phyloP scores from a whole-genome alignment of 805 yeast genomes.

The Wickerhamiella lipophila region DNA sequence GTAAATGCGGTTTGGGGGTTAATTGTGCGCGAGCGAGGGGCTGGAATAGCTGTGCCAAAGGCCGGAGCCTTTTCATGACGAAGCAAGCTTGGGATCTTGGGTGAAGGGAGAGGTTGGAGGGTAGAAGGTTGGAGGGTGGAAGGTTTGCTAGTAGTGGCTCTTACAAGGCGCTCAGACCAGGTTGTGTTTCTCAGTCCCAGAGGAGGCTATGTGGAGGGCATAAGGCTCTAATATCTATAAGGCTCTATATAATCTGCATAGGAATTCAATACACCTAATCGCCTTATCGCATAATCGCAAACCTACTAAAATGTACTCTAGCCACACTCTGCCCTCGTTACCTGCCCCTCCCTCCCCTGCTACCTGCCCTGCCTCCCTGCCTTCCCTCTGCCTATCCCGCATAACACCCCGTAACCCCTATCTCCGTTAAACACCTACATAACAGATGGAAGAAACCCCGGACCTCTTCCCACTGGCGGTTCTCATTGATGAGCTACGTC shows the following conservation, averaged over 20 bases:
- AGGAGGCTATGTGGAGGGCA: too few species aligned
- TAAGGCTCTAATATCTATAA: too few species aligned
- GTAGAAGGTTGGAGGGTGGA: background rate
- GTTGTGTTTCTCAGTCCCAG: too few species aligned
- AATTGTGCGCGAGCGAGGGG: background rate
- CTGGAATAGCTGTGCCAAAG: background rate
- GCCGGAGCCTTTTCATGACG: constrained; percentile 9
- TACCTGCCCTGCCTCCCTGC: too few species aligned
- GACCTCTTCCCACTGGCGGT: constrained; percentile 89
- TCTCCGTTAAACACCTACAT: background rate
- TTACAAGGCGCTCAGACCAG: too few species aligned
- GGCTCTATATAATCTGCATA: too few species aligned
- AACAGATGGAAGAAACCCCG: constrained; percentile 13
- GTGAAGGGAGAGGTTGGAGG: background rate
- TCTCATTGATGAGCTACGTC: constrained; percentile 91
- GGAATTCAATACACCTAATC: too few species aligned
- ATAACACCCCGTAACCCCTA: background rate
- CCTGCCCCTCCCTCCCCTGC: too few species aligned
- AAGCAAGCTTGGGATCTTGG: background rate
- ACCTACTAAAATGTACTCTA: too few species aligned
- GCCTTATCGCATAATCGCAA: too few species aligned
- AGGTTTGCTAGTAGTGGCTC: too few species aligned
- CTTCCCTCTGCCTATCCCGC: background rate
- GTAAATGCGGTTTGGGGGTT: background rate
- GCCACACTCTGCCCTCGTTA: too few species aligned